Evolutionary conservation across 2,329 filamentous ascomycete species (phyloP).

Genomic region (Fusarium aywerte): DNA sequence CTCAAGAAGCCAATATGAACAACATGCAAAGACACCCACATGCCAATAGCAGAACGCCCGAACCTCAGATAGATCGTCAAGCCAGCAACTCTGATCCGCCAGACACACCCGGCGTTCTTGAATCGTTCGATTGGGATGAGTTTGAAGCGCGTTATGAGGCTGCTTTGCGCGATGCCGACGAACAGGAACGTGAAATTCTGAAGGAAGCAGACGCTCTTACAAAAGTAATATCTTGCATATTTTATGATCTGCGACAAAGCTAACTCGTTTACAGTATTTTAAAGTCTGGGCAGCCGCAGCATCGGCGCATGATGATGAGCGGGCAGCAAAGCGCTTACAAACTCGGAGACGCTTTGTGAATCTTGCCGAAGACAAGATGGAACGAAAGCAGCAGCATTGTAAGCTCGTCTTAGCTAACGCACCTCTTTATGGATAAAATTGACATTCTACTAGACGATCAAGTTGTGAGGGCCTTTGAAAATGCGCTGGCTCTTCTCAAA

Average conservation of each 20-base stretch:
- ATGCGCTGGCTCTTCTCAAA: conserved; percentile 65
- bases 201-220: conserved; percentile 75
- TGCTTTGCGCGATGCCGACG: conserved; percentile 70
- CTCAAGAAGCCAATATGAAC: conserved; percentile 38
- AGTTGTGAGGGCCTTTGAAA: conserved; percentile 72
- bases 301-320: conserved; percentile 76
- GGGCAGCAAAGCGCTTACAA: conserved; percentile 81
- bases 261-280: conserved; percentile 70
- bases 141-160: conserved; percentile 76
- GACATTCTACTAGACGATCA: conserved; percentile 54
- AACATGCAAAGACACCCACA: conserved; percentile 36
- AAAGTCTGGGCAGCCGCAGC: conserved; percentile 80
- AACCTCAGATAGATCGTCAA: conserved; percentile 52
- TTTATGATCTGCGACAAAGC: not conserved
- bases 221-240: conserved; percentile 57
- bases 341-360: conserved; percentile 83
- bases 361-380: conserved; percentile 75
- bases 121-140: conserved; percentile 79
- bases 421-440: conserved; percentile 18
- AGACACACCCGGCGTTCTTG: conserved; percentile 64
- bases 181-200: conserved; percentile 72
- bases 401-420: conserved; percentile 50
- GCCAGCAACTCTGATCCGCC: conserved; percentile 52
- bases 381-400: conserved; percentile 85
- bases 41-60: conserved; percentile 51